phyloP scores from a whole-genome alignment of 495 filamentous ascomycete genomes.

The Trichodelitschia bisporula region DNA sequence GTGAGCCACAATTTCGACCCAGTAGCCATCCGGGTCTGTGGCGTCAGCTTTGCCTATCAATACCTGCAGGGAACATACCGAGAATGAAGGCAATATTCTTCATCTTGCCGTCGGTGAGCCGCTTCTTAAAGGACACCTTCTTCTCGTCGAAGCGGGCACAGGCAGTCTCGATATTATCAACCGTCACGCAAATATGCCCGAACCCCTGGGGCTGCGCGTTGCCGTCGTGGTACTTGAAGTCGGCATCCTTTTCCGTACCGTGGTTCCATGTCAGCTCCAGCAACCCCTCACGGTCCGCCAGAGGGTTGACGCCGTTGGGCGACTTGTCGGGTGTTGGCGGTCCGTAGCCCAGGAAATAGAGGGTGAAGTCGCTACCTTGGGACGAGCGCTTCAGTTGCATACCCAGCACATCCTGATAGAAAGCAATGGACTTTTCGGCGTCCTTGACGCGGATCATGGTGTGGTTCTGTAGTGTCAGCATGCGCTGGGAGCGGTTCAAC shows the following conservation, averaged over 20 bases:
- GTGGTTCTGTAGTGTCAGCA: conserved; percentile 29
- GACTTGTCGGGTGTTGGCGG: conserved; percentile 23
- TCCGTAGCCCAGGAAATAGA: conserved; percentile 81
- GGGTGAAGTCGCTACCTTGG: conserved; percentile 57
- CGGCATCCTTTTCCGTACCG: conserved; percentile 72
- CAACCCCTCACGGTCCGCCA: conserved; percentile 52
- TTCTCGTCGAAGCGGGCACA: conserved; percentile 64
- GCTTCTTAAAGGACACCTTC: conserved; percentile 80
- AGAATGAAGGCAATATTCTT: conserved; percentile 85
- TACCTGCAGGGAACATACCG: conserved; percentile 8
- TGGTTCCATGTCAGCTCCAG: conserved; percentile 93
- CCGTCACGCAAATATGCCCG: conserved; percentile 73
- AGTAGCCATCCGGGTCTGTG: conserved; percentile 70
- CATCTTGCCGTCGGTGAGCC: conserved; percentile 76
- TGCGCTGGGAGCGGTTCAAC: background rate
- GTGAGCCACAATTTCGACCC: conserved; percentile 80
- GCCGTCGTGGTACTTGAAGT: conserved; percentile 75
- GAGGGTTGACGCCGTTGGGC: conserved; percentile 24
- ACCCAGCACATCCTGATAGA: conserved; percentile 76
- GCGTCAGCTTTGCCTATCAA: conserved; percentile 1
- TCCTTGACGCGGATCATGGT: conserved; percentile 96
- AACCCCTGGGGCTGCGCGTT: conserved; percentile 85
- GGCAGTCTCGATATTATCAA: conserved; percentile 69
- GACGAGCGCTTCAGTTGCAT: conserved; percentile 54
- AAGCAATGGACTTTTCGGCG: conserved; percentile 54